Percentiles rank a stretch among this genome's conserved stretches.
Evolutionary conservation across 768 basidiomycete genomes (phyloP).

Genomic region (Suillus subalutaceus): DNA sequence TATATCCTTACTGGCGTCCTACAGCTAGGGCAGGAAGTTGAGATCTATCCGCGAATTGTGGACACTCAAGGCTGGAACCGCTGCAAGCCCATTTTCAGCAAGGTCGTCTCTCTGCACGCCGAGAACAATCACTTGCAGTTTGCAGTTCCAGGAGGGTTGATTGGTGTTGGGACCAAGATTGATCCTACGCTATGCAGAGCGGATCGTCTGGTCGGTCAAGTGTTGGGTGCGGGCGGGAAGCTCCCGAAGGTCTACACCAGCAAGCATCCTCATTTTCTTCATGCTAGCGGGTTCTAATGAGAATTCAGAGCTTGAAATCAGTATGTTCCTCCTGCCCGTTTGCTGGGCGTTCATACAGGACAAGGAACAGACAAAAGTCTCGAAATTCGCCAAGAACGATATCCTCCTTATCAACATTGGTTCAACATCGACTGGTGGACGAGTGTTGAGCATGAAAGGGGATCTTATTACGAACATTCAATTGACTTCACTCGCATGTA

Average conservation of each 20-base stretch:
- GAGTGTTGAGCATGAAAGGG: conserved; percentile 91
- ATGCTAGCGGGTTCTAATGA: background rate
- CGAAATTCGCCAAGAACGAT: conserved; percentile 89
- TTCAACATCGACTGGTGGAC: conserved; percentile 96
- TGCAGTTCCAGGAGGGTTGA: no score
- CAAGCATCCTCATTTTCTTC: background rate
- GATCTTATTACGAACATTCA: conserved; percentile 89
- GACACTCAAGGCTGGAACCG: no score
- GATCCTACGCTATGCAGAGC: background rate
- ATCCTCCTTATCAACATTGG: conserved; percentile 96
- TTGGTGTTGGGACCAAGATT: no score
- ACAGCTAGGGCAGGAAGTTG: no score
- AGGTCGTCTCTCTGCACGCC: conserved; percentile 34
- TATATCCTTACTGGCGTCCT: no score
- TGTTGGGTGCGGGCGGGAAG: background rate
- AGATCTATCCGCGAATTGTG: no score
- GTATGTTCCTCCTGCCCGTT: conserved; percentile 77
- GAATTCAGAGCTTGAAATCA: conserved; percentile 66
- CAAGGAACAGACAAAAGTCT: conserved; percentile 92
- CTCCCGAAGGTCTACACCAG: background rate
- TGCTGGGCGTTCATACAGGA: conserved; percentile 98
- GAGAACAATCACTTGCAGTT: no score
- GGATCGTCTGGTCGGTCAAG: background rate
- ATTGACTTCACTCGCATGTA: conserved; percentile 92
- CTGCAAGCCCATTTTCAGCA: conserved; percentile 44